A percentile compares a stretch with the other conserved stretches of the same genome.
Conservation (phyloP, 2,329 filamentous ascomycete genomes). For the Aspergillus sp. region DNA sequence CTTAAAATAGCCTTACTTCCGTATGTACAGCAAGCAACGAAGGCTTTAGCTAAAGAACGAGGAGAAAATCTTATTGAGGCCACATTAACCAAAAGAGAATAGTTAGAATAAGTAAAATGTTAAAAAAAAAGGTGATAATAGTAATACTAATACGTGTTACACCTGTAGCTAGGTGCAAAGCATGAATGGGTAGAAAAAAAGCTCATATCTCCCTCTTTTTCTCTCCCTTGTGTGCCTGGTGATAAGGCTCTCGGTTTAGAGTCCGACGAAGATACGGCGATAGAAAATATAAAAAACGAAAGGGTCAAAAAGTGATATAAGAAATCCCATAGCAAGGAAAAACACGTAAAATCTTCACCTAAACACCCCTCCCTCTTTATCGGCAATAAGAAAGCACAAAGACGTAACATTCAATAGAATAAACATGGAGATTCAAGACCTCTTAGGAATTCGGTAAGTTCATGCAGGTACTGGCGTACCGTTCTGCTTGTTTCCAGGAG, state of each 20-base stretch:
- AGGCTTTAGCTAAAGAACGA: neutral
- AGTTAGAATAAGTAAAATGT: neutral
- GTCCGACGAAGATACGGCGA: neutral
- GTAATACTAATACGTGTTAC: neutral
- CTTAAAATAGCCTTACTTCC: too few species aligned
- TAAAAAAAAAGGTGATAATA: neutral
- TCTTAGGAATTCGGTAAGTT: neutral
- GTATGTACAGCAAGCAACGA: neutral
- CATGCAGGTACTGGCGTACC: conserved; percentile 30
- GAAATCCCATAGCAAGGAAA: neutral
- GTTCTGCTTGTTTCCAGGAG: conserved; percentile 33
- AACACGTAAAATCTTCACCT: conserved; percentile 4
- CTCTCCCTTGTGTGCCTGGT: neutral
- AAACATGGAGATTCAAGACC: neutral
- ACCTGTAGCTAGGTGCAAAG: neutral
- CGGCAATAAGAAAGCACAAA: neutral
- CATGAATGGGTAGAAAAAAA: neutral
- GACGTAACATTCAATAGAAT: neutral
- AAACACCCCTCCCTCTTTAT: conserved; percentile 6
- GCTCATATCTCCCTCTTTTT: neutral
- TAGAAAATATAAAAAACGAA: conserved; percentile 4
- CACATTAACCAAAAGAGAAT: neutral
- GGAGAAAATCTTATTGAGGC: neutral
- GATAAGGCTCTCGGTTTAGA: neutral
- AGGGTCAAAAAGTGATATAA: conserved; percentile 14